Evolutionary conservation across 306 rosid species (phyloP).

Genomic region (Hippophae gyantsensis): DNA sequence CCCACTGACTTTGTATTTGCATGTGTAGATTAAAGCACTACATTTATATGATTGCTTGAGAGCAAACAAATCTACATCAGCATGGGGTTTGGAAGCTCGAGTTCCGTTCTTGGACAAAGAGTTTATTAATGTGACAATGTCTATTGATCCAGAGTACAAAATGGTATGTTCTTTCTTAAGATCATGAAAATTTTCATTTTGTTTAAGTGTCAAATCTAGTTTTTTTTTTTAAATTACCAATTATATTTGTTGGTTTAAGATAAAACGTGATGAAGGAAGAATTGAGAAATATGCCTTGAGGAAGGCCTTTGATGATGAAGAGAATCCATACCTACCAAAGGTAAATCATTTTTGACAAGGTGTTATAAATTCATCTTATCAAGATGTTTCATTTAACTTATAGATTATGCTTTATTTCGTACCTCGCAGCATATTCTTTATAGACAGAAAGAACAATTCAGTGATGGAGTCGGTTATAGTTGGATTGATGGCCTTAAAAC

Average conservation of each 20-base stretch:
- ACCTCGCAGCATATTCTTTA: slow-evolving; percentile 73
- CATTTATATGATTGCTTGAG: slow-evolving; percentile 78
- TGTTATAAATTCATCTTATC: not conserved
- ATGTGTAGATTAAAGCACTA: slow-evolving; percentile 75
- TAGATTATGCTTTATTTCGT: slow-evolving; percentile 20
- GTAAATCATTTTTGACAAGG: slow-evolving; percentile 19
- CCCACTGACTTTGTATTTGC: not conserved
- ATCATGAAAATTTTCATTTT: too few relatives aligned
- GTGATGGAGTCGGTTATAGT: slow-evolving; percentile 96
- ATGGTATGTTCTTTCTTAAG: slow-evolving; percentile 34
- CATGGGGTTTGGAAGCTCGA: slow-evolving; percentile 95
- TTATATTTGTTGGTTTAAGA: slow-evolving; percentile 29
- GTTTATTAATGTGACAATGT: slow-evolving; percentile 74
- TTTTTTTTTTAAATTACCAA: too few relatives aligned
- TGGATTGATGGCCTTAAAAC: slow-evolving; percentile 98
- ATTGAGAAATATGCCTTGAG: slow-evolving; percentile 88
- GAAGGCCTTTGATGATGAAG: slow-evolving; percentile 89
- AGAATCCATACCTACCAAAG: slow-evolving; percentile 90
- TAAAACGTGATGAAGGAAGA: slow-evolving; percentile 60
- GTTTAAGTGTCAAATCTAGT: too few relatives aligned
- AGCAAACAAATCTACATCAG: slow-evolving; percentile 93
- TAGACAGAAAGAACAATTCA: slow-evolving; percentile 94
- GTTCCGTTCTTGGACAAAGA: slow-evolving; percentile 91
- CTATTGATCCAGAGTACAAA: slow-evolving; percentile 69
- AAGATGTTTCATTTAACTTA: not conserved